Conservation (phyloP, 73 alveolate genomes). For the Symbiodinium natans region DNA sequence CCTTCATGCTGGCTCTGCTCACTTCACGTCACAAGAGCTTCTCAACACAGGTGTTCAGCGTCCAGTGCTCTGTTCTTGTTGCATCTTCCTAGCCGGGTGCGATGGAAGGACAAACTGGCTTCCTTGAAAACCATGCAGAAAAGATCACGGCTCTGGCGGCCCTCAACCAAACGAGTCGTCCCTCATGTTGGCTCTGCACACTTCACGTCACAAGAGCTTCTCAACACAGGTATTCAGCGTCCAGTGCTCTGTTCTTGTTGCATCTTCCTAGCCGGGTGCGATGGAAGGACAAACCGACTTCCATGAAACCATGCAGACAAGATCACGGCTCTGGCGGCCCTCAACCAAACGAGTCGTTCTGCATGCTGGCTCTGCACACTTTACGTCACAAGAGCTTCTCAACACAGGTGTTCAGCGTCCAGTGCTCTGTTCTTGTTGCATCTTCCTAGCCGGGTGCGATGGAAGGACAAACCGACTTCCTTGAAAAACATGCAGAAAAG, state of each 20-base stretch:
- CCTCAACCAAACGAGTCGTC: too few species aligned
- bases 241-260: slow-evolving; percentile 84
- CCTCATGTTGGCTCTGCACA: background rate
- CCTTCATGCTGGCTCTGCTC: background rate
- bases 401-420: slow-evolving; percentile 66
- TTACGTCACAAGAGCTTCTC: slow-evolving; percentile 8
- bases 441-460: background rate
- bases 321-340: background rate
- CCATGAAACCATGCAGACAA: slow-evolving; percentile 40
- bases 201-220: background rate
- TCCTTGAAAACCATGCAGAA: too few species aligned
- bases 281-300: background rate
- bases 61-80: slow-evolving; percentile 94
- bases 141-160: too few species aligned
- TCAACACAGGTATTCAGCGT: slow-evolving; percentile 61
- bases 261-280: background rate
- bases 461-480: too few species aligned
- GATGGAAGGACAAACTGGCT: too few species aligned
- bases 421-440: slow-evolving; percentile 73
- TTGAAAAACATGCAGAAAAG: background rate
- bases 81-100: slow-evolving; percentile 33
- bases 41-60: slow-evolving; percentile 59
- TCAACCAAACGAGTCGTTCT: too few species aligned
- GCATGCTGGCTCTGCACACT: background rate
- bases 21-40: background rate